Evolutionary conservation across 1,284 basidiomycete species (phyloP).

Genomic region (Puccinia horiana): DNA sequence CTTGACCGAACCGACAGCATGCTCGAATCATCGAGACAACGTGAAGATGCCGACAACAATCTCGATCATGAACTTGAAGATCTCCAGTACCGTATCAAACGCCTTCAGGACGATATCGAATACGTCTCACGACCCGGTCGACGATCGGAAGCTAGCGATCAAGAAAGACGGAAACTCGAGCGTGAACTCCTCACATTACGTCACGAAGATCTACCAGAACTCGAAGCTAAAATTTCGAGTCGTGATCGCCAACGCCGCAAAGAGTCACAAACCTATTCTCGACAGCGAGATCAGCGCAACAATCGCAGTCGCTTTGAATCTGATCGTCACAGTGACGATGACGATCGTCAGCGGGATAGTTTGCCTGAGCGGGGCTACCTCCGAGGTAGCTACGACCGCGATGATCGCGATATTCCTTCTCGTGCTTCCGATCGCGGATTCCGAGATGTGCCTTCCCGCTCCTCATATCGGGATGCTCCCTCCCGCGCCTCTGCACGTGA

Average conservation of each 20-base stretch:
- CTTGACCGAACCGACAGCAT: slow-evolving; percentile 78
- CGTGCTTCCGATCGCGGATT: slow-evolving; percentile 18
- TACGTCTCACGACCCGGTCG: slow-evolving; percentile 78
- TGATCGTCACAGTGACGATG: slow-evolving; percentile 26
- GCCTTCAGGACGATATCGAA: slow-evolving; percentile 90
- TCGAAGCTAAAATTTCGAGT: slow-evolving; percentile 81
- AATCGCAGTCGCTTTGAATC: slow-evolving; percentile 63
- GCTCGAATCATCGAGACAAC: slow-evolving; percentile 73
- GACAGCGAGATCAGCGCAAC: slow-evolving; percentile 82
- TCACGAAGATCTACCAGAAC: slow-evolving; percentile 87
- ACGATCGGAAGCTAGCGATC: slow-evolving; percentile 73
- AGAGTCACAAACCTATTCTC: slow-evolving; percentile 62
- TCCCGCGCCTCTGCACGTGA: slow-evolving; percentile 59
- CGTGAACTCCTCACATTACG: slow-evolving; percentile 81
- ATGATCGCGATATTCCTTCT: slow-evolving; percentile 54
- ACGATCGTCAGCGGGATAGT: slow-evolving; percentile 43
- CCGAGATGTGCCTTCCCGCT: slow-evolving; percentile 57
- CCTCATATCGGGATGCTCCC: slow-evolving; percentile 56
- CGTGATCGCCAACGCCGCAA: slow-evolving; percentile 78
- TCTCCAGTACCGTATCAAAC: slow-evolving; percentile 78
- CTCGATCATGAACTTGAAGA: slow-evolving; percentile 88
- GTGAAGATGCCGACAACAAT: slow-evolving; percentile 77
- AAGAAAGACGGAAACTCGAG: slow-evolving; percentile 83
- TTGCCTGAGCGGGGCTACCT: slow-evolving; percentile 58
- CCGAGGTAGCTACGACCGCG: slow-evolving; percentile 59